Percentiles rank a stretch among this genome's conserved stretches.
These are phyloP conservation scores for Leccinum rimulosum DNA, from an alignment of 768 basidiomycete genomes.

Conservation along the genomic window DNA sequence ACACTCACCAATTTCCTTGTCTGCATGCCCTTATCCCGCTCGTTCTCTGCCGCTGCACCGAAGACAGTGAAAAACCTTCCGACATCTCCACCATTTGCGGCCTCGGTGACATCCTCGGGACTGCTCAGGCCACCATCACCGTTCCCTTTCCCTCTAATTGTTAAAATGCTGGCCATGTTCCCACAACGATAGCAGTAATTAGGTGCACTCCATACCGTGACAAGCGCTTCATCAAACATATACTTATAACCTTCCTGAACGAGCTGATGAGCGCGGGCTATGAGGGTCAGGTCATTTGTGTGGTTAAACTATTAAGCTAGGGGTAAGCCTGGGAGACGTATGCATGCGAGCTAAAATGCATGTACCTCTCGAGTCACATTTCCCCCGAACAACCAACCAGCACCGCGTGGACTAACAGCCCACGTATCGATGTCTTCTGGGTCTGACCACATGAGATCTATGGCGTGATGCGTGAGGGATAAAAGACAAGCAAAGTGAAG, in stretches of 20 bases:
- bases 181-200: conserved; percentile 88
- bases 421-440: conserved; percentile 94
- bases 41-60: conserved; percentile 86
- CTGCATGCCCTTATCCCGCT: conserved; percentile 77
- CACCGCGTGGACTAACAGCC: conserved; percentile 95
- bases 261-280: conserved; percentile 94
- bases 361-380: conserved; percentile 80
- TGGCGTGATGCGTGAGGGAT: background rate
- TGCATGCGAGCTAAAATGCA: background rate
- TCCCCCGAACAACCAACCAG: conserved; percentile 92
- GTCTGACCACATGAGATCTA: conserved; percentile 98
- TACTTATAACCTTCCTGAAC: conserved; percentile 96
- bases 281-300: conserved; percentile 80
- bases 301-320: conserved; percentile 75
- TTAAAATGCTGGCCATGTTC: conserved; percentile 90
- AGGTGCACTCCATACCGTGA: conserved; percentile 91
- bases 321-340: conserved; percentile 1
- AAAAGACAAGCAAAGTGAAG: background rate
- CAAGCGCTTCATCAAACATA: conserved; percentile 92
- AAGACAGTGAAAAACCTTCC: conserved; percentile 75
- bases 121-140: conserved; percentile 13
- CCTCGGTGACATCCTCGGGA: background rate
- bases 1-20: conserved; percentile 65
- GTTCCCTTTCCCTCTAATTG: conserved; percentile 63
- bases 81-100: conserved; percentile 15